These are phyloP conservation scores for Penicillium sp. DNA, from an alignment of 2,329 filamentous ascomycete genomes.

Conservation along the genomic window DNA sequence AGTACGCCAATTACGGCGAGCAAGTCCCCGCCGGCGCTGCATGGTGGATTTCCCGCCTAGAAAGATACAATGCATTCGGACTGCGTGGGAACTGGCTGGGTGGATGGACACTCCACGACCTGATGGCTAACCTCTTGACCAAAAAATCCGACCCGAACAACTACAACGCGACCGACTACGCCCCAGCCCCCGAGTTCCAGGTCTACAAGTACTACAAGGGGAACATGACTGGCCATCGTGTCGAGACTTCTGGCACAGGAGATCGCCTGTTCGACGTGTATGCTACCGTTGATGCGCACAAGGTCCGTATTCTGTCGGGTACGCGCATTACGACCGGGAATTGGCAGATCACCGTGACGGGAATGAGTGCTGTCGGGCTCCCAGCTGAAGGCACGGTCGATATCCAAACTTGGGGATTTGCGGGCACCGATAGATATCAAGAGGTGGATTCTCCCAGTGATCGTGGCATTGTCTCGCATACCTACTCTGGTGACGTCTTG, in stretches of 20 bases:
- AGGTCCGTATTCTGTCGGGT: constrained; percentile 41
- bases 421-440: constrained; percentile 22
- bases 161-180: constrained; percentile 39
- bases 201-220: constrained; percentile 52
- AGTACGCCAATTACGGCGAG: constrained; percentile 47
- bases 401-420: constrained; percentile 34
- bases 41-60: constrained; percentile 52
- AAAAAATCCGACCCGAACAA: constrained; percentile 30
- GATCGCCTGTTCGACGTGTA: constrained; percentile 44
- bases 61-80: constrained; percentile 38
- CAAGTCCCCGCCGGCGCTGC: constrained; percentile 46
- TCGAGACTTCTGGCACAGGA: constrained; percentile 37
- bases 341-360: constrained; percentile 39
- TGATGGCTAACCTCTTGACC: constrained; percentile 45
- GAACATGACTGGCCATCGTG: constrained; percentile 47
- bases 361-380: constrained; percentile 37
- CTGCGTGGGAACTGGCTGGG: constrained; percentile 51
- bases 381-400: constrained; percentile 33
- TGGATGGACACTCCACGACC: constrained; percentile 47
- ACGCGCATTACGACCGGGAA: constrained; percentile 32
- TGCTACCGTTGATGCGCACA: constrained; percentile 34
- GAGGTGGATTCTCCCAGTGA: constrained; percentile 34
- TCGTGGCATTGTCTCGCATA: constrained; percentile 33
- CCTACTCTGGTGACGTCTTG: constrained; percentile 38
- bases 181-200: constrained; percentile 46